Percentiles rank a stretch among this genome's conserved stretches.
These are phyloP conservation scores for Cucumis hystrix DNA, from an alignment of 306 rosid species.

Conservation along the genomic window DNA sequence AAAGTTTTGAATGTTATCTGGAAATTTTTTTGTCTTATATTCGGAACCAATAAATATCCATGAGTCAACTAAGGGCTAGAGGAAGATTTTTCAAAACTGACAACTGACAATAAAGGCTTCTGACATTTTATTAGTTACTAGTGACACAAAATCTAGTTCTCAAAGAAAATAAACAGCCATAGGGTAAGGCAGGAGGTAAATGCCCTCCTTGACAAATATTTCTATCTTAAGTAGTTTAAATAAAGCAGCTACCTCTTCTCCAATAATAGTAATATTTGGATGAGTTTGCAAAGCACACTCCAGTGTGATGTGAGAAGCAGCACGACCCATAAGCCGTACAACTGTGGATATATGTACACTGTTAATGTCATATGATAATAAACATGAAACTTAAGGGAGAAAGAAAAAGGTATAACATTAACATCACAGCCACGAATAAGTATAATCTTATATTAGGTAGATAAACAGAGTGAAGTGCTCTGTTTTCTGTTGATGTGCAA, in stretches of 20 bases:
- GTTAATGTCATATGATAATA: not conserved
- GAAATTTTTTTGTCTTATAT: not conserved
- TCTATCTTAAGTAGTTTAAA: not conserved
- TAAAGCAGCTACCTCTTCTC: constrained; percentile 64
- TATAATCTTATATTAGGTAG: not conserved
- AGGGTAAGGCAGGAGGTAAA: not conserved
- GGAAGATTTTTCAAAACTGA: not conserved
- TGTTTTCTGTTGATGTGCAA: not conserved
- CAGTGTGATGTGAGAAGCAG: constrained; percentile 97
- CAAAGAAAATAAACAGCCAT: not conserved
- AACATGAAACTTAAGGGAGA: not conserved
- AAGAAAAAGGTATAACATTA: not conserved
- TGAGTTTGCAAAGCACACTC: constrained; percentile 99
- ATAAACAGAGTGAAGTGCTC: not conserved
- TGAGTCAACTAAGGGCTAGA: not conserved
- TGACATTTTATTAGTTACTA: not conserved
- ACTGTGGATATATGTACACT: constrained; percentile 27
- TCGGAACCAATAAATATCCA: not conserved
- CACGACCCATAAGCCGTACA: constrained; percentile 99
- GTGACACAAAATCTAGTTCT: not conserved
- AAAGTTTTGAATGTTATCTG: not conserved
- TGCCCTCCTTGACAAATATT: not conserved
- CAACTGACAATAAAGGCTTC: too few relatives aligned
- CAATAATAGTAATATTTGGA: constrained; percentile 89
- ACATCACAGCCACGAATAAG: not conserved